Evolutionary conservation across 176 grass and related monocot genomes (phyloP), one percentile per base, ranked within the genome.

Genomic region (Areca catechu): DNA sequence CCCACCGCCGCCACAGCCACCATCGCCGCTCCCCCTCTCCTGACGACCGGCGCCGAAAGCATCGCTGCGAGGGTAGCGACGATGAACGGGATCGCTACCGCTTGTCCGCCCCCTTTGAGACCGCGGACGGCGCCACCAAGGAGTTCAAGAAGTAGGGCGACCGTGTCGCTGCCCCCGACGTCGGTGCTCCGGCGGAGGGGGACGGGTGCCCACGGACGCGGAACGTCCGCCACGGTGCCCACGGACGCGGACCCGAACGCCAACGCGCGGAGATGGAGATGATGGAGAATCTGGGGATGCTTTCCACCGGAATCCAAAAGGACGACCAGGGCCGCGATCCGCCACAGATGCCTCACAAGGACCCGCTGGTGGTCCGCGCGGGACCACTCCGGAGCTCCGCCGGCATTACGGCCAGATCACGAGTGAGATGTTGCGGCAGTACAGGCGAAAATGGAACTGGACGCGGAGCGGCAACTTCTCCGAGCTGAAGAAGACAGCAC

Each of bases 241-340:
- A n/a, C n/a, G n/a, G n/a, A n/a, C n/a, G n/a, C 61, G 55, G 71
- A 83, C 51, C 65, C 62, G 21, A 78, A 88, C 69, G 93, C n/a
- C n/a, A n/a, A n/a, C n/a, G n/a, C n/a, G n/a, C n/a, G n/a, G n/a
- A 98, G 59, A 49, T 98, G 34, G 87, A 92, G 66, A 92, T 88
- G 87, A 98, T 92, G 93, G 92, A 85, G 78, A 79, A 75, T 81
- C 64, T 25, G 1, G 24, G 24, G 24, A 4, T 25, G 3, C 24
- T 43, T 43, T 43, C 1, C 69, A 56, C 19, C 49, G 73, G 53
- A 60, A 30, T 67, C 68, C 27, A n/a, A 1, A 57, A 68, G 22
- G 71, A 53, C 4, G 57, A 27, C 57, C 63, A 17, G 4, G 7
- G 70, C 65, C 65, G 28, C 18, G 10, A 43, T 43, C 7, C 0